Evolutionary conservation across 2,329 filamentous ascomycete species (phyloP).

Genomic region (Monosporascus sp.): DNA sequence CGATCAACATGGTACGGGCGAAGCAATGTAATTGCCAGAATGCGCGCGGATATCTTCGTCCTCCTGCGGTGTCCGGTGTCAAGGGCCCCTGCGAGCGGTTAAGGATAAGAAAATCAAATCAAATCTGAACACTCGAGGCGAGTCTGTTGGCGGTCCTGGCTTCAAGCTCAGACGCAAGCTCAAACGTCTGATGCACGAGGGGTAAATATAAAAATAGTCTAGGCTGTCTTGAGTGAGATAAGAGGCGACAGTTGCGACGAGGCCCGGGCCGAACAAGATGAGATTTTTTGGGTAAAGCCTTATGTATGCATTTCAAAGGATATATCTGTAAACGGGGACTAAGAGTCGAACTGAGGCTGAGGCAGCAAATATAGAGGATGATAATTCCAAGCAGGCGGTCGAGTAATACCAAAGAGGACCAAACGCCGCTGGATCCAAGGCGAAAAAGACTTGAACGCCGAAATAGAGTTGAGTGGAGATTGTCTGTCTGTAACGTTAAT

Average conservation of each 20-base stretch:
- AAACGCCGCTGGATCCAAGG: not conserved
- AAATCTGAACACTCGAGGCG: not conserved
- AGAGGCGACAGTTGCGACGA: not conserved
- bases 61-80: not conserved
- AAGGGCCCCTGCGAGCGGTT: not conserved
- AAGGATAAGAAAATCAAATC: not conserved
- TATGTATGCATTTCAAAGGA: not conserved
- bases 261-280: not conserved
- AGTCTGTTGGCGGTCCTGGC: not conserved
- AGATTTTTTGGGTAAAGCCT: not conserved
- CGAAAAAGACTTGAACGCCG: not conserved
- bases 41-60: not conserved
- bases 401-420: not conserved
- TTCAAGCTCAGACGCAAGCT: not conserved
- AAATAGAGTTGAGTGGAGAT: too few species aligned
- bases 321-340: not conserved
- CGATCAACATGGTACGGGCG: slow-evolving; percentile 62
- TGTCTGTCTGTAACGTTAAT: too few species aligned
- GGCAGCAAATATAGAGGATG: not conserved
- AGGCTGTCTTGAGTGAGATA: not conserved
- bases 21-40: not conserved
- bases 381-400: not conserved
- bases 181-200: not conserved
- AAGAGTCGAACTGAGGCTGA: not conserved
- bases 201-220: too few species aligned